Percentiles rank a stretch among this genome's conserved stretches.
Conservation (phyloP, 2,329 filamentous ascomycete genomes). For the Berkeleyomyces rouxiae region DNA sequence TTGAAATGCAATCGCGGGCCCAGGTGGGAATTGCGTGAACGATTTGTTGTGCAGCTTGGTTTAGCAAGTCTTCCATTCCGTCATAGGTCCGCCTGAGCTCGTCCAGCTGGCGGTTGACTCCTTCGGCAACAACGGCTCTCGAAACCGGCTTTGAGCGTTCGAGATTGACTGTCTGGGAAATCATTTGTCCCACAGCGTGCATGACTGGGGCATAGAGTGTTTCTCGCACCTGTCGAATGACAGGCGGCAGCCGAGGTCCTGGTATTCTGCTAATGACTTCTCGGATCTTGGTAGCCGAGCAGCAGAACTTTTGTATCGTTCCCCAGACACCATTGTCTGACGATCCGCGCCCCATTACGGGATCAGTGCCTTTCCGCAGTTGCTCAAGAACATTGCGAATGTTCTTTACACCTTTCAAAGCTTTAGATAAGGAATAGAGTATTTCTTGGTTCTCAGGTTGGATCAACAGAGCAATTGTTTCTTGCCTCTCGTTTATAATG, state of each 20-base stretch:
- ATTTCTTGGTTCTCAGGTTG: constrained; percentile 46
- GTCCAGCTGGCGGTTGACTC: constrained; percentile 61
- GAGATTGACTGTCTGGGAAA: constrained; percentile 9
- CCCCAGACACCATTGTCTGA: constrained; percentile 55
- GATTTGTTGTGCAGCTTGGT: constrained; percentile 48
- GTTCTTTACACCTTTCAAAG: constrained; percentile 58
- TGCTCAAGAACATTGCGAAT: constrained; percentile 51
- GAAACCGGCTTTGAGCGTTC: constrained; percentile 44
- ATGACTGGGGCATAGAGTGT: not conserved
- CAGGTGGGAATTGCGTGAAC: constrained; percentile 44
- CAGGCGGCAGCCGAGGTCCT: not conserved
- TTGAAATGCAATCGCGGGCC: constrained; percentile 37
- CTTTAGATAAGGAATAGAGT: constrained; percentile 38
- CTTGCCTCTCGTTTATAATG: constrained; percentile 55
- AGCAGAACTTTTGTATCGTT: constrained; percentile 12
- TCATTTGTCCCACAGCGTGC: constrained; percentile 5
- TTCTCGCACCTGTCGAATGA: not conserved
- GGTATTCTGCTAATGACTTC: constrained; percentile 1
- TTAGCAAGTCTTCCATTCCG: constrained; percentile 59
- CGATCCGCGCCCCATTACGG: constrained; percentile 29
- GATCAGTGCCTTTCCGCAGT: constrained; percentile 61
- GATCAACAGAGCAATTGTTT: constrained; percentile 49
- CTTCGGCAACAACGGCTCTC: constrained; percentile 54
- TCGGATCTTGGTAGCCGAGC: constrained; percentile 1
- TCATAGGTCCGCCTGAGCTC: constrained; percentile 60